Evolutionary conservation across 257 asterid genomes (phyloP).

Genomic region (Gardenia jasminoides): DNA sequence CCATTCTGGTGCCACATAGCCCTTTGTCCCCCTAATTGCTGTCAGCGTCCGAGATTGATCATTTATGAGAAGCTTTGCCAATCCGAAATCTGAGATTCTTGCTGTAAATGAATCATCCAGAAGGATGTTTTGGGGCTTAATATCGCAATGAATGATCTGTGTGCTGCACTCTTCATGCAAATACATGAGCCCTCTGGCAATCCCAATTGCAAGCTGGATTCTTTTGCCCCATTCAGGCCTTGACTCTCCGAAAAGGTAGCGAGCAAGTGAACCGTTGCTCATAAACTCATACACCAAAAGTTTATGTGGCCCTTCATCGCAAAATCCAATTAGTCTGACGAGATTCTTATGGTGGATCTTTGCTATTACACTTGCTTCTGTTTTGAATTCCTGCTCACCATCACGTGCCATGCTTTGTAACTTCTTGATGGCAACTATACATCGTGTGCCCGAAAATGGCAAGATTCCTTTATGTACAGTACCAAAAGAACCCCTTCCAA

Average conservation of each 20-base stretch:
- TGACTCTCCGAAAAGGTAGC: conserved; percentile 2
- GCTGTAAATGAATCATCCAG: conserved; percentile 13
- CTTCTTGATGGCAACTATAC: conserved; percentile 16
- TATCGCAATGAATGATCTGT: conserved; percentile 27
- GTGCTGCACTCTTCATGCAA: conserved; percentile 24
- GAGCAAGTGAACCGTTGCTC: conserved; percentile 17
- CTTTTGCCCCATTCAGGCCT: conserved; percentile 20
- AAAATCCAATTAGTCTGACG: conserved; percentile 19
- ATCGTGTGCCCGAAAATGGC: not conserved
- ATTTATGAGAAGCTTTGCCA: conserved; percentile 16
- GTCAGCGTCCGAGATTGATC: conserved; percentile 21
- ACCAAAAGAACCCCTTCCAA: conserved; percentile 23
- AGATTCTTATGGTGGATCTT: conserved; percentile 25
- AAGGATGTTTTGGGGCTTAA: conserved; percentile 24
- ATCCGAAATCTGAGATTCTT: conserved; percentile 26
- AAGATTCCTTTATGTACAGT: conserved; percentile 15
- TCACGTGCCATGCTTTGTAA: conserved; percentile 3
- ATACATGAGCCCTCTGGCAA: conserved; percentile 23
- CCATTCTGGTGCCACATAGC: conserved; percentile 28
- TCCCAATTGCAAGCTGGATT: conserved; percentile 13
- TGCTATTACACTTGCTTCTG: conserved; percentile 16
- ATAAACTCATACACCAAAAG: conserved; percentile 27
- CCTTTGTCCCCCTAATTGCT: conserved; percentile 23
- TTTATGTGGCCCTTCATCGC: conserved; percentile 9
- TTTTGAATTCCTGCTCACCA: conserved; percentile 16